Base-by-base conservation (phyloP, 345 rosid genomes). In the Acer saccharum region DNA sequence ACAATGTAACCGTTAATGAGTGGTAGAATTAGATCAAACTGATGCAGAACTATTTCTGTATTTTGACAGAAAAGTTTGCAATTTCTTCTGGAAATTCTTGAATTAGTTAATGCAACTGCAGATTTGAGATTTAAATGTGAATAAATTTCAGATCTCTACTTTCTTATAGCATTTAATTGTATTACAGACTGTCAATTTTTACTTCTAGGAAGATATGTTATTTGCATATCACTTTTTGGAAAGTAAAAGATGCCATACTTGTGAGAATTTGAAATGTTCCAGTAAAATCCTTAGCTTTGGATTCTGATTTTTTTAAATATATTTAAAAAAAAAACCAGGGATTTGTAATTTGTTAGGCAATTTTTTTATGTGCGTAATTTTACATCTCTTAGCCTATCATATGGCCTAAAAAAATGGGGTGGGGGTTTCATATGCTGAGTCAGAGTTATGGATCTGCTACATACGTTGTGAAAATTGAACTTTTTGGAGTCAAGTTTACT, bases 41-140 rank as follows among this genome's bases (percentile, higher is more conserved):
- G 73, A 72, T 72, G 55, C 54, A 43, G 16, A 32, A 41, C 27
- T 58, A 23, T 52, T 13, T 9, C 21, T 43, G 57, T 54, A 61
- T n/a, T 73, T 73, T 13, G 57, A 73, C 68, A 21, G 76, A 41
- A 61, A 14, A n/a, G 16, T 46, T 63, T 25, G 60, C 60, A 63
- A 10, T 46, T 74, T 62, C 41, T 48, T 65, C 39, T 25, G 69
- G 43, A 14, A 48, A 58, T 44, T 74, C 25, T 63, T 18, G 44
- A 43, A 23, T 46, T 27, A 48, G 69, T 16, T 73, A 50, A 62
- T 62, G 61, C 69, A 63, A 17, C 44, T 25, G 10, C 11, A 52
- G 8, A 43, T 25, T 52, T 43, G 55, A 60, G 67, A 58, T 39
- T 54, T 71, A 20, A 58, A 73, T 41, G 62, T 43, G 20, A 7